Evolutionary conservation across 164 flowering plant genomes (phyloP).

Genomic region (Stephania cephalantha): DNA sequence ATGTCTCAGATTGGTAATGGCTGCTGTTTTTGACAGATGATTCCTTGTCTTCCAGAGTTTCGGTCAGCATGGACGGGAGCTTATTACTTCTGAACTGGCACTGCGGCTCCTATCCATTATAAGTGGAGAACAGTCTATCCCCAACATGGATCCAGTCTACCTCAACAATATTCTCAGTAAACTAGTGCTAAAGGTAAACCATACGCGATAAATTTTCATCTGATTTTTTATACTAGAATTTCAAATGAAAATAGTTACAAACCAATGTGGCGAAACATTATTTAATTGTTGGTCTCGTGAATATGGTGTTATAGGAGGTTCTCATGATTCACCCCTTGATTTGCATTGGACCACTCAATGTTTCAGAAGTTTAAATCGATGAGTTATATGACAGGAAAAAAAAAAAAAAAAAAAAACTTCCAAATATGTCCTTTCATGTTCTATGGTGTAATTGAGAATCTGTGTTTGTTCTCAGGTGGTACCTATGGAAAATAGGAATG

Average conservation of each 20-base stretch:
- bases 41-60: conserved; percentile 99
- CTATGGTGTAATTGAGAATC: neutral
- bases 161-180: conserved; percentile 56
- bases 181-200: conserved; percentile 71
- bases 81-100: conserved; percentile 92
- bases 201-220: neutral
- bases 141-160: conserved; percentile 33
- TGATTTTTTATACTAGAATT: neutral
- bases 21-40: conserved; percentile 93
- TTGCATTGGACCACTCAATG: too few species aligned
- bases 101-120: conserved; percentile 65
- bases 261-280: neutral
- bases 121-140: conserved; percentile 63
- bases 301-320: neutral
- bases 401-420: too few species aligned
- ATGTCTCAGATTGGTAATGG: conserved; percentile 56
- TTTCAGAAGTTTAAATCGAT: too few species aligned
- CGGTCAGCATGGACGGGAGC: conserved; percentile 99
- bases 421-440: neutral
- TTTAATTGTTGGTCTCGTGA: neutral
- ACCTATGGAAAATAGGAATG: conserved; percentile 94
- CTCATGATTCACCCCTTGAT: neutral
- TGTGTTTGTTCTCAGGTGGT: conserved; percentile 47
- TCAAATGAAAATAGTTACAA: neutral
- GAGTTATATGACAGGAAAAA: neutral